Percentiles rank a stretch among this genome's conserved stretches.
Conservation (phyloP, 2,329 filamentous ascomycete genomes). For the Trichoderma hamatum region DNA sequence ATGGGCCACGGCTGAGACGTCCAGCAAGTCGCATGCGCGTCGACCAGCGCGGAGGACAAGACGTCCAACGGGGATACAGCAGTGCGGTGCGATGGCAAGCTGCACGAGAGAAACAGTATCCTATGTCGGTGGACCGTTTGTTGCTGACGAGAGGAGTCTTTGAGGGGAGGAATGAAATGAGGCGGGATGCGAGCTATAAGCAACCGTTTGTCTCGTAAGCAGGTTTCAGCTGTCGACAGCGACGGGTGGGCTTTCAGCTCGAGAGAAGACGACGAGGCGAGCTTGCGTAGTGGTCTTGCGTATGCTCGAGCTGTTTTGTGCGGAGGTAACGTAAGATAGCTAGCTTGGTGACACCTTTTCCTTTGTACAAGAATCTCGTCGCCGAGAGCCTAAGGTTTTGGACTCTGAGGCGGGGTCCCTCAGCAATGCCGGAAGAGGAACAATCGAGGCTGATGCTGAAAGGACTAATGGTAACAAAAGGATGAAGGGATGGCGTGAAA, state of each 20-base stretch:
- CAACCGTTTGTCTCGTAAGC: neutral
- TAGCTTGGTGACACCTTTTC: conserved; percentile 22
- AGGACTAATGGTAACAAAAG: neutral
- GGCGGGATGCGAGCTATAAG: neutral
- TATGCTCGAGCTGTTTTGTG: conserved; percentile 18
- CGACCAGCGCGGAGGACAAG: conserved; percentile 21
- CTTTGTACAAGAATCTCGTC: neutral
- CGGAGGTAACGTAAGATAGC: conserved; percentile 20
- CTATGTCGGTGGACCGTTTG: neutral
- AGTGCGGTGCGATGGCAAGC: conserved; percentile 18
- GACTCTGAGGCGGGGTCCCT: conserved; percentile 4
- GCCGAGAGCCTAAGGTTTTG: neutral
- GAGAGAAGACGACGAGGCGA: neutral
- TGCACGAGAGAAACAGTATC: conserved; percentile 2
- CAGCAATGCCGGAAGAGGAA: neutral
- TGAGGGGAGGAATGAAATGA: neutral
- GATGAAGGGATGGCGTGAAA: neutral
- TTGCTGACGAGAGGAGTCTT: neutral
- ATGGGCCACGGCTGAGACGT: conserved; percentile 20
- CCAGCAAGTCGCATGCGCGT: conserved; percentile 27
- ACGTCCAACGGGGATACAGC: conserved; percentile 13
- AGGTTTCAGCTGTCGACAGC: neutral
- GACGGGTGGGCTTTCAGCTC: neutral
- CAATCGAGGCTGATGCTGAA: neutral
- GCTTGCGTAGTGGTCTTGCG: conserved; percentile 22